These are phyloP conservation scores for Carallia pectinifolia DNA, from an alignment of 345 rosid genomes.

Conservation along the genomic window DNA sequence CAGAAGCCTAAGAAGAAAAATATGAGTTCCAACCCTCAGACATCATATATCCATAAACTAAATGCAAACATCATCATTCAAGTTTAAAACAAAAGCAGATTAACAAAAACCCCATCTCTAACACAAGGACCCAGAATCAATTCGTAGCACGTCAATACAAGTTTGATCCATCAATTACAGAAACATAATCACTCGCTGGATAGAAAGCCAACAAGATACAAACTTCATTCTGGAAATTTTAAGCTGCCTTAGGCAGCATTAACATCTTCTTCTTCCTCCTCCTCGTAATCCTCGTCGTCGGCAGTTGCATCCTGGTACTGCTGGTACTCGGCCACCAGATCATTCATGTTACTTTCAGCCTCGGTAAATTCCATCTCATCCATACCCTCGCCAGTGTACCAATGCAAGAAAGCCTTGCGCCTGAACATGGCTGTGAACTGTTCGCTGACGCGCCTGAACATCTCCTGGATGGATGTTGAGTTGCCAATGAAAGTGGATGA, in stretches of 20 bases:
- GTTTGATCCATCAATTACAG: not conserved
- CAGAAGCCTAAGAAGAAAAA: too few species aligned
- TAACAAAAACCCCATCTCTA: not conserved
- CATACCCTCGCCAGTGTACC: constrained; percentile 28
- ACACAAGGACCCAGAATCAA: constrained; percentile 11
- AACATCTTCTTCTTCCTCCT: constrained; percentile 20
- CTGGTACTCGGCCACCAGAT: constrained; percentile 27
- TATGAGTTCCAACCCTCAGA: not conserved
- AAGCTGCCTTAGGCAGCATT: constrained; percentile 5
- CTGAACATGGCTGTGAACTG: constrained; percentile 30
- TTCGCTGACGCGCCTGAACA: constrained; percentile 30
- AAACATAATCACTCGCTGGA: constrained; percentile 16
- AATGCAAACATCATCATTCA: constrained; percentile 1
- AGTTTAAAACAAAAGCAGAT: not conserved
- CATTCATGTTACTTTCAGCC: constrained; percentile 28
- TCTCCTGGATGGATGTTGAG: constrained; percentile 27
- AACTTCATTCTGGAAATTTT: not conserved
- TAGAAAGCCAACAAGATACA: constrained; percentile 13
- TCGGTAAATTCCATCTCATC: constrained; percentile 26
- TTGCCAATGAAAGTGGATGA: constrained; percentile 25
- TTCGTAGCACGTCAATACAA: not conserved
- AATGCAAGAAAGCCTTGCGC: constrained; percentile 31
- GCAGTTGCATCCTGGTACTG: constrained; percentile 30
- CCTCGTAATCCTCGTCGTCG: constrained; percentile 23
- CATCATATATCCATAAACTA: not conserved